Evolutionary conservation across 2,329 filamentous ascomycete genomes (phyloP).

Genomic region (Aureobasidium sp.): DNA sequence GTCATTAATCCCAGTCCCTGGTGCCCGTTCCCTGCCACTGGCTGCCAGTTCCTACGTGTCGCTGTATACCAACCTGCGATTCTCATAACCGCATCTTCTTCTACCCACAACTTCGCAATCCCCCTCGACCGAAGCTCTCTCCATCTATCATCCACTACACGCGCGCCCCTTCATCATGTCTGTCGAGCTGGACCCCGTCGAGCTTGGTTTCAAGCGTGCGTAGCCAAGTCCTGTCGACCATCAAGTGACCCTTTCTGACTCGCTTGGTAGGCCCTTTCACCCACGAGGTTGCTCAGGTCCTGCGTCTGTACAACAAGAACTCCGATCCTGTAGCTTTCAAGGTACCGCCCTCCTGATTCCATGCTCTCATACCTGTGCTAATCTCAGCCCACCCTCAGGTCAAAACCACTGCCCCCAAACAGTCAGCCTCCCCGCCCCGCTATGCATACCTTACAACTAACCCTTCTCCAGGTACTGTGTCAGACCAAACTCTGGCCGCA

Average conservation of each 20-base stretch:
- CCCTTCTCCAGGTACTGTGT: slow-evolving; percentile 73
- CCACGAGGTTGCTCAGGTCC: slow-evolving; percentile 53
- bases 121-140: not conserved
- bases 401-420: slow-evolving; percentile 97
- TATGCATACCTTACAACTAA: not conserved
- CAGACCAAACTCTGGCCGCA: slow-evolving; percentile 90
- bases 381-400: slow-evolving; percentile 54
- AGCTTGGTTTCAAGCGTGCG: slow-evolving; percentile 91
- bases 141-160: not conserved
- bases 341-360: slow-evolving; percentile 29
- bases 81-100: not conserved
- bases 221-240: slow-evolving; percentile 20
- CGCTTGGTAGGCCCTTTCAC: slow-evolving; percentile 51
- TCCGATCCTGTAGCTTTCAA: slow-evolving; percentile 56
- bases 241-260: not conserved
- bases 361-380: not conserved
- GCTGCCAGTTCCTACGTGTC: not conserved
- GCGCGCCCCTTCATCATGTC: slow-evolving; percentile 57
- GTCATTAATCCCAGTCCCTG: slow-evolving; percentile 1
- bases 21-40: too few relatives aligned
- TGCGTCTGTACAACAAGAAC: slow-evolving; percentile 52
- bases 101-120: not conserved
- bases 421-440: slow-evolving; percentile 56
- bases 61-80: not conserved
- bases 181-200: slow-evolving; percentile 81